Conservation (phyloP, 805 yeast genomes). For the Saccharomycopsis sp. region DNA sequence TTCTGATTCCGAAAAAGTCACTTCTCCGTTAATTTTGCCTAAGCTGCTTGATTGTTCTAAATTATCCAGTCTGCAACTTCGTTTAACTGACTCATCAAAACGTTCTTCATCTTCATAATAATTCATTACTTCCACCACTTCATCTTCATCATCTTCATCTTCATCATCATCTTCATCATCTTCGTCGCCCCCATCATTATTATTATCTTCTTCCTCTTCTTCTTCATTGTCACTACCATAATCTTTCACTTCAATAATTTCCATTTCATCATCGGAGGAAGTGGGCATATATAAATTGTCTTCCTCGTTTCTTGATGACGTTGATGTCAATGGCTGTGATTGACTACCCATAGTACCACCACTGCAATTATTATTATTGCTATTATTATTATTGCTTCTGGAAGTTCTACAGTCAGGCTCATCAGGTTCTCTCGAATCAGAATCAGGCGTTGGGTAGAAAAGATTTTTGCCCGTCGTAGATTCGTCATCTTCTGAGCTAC, state of each 20-base stretch:
- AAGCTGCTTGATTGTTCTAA: not conserved
- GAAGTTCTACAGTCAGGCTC: not conserved
- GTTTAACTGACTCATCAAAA: not conserved
- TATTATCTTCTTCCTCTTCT: not conserved
- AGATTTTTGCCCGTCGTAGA: conserved; percentile 24
- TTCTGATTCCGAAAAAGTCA: too few species aligned
- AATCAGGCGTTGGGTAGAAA: conserved; percentile 11
- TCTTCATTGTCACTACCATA: not conserved
- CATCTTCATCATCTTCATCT: conserved; percentile 6
- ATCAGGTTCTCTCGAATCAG: not conserved
- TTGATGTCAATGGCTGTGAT: too few species aligned
- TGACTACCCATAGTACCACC: too few species aligned
- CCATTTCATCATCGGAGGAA: too few species aligned
- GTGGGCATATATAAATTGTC: not conserved
- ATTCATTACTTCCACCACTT: not conserved
- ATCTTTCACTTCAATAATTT: not conserved
- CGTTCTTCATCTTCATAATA: not conserved
- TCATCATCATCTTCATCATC: conserved; percentile 1
- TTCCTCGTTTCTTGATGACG: not conserved
- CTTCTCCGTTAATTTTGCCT: too few species aligned
- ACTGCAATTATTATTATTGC: too few species aligned
- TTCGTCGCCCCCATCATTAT: conserved; percentile 2
- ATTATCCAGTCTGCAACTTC: not conserved
- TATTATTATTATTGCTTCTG: too few species aligned
- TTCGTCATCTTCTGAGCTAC: not conserved